Base-by-base conservation (phyloP, 1,284 basidiomycete genomes). In the Cutaneotrichosporon cyanovorans region DNA sequence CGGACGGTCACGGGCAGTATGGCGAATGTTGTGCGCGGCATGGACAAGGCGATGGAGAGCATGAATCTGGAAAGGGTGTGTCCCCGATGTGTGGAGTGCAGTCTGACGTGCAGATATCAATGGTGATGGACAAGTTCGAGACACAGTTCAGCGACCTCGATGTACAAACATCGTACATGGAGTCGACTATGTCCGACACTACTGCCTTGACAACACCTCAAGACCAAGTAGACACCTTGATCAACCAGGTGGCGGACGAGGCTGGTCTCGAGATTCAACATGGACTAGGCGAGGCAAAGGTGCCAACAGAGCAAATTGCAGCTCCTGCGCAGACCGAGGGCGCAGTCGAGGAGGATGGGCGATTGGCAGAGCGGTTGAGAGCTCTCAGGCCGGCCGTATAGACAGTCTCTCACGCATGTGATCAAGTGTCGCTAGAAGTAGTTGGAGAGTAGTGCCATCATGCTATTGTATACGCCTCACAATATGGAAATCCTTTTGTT, bases 111-210 rank as follows among this genome's bases (percentile, higher is more conserved):
- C 61, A 97, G 92, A 98, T 99, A 71, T 93, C 95, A 11, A 73
- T 89, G 53, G 90, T 98, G 15, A 98, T 99, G 95, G 95, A 98
- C 75, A 97, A 93, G 74, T 99, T 99, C 69, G 95, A 99, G 72
- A 66, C 82, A 3, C 93, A 98, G 63, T 97, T 98, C 74, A 79
- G 88, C 49, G 95, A 98, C 71, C 80, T 99, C 33, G 95, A 98
- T 66, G 95, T 97, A 5, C 95, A 98, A 71, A 95, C 95, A 4
- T 87, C 85, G 4, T 93, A 93, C 73, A 95, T 99, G 90, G 95
- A 98, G 67, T 87, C 90, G 50, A 85, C 91, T 21, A 96, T 99
- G 83, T 84, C 84, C 18, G 82, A 85, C 47, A 91, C 92, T 12
- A 95, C 90, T 1, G 95, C 92, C 15, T 80, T 87, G 36, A 84